Evolutionary conservation across 129 eudicot genomes (phyloP), one percentile per base, ranked within the genome.

Genomic region (Erigeron canadensis): DNA sequence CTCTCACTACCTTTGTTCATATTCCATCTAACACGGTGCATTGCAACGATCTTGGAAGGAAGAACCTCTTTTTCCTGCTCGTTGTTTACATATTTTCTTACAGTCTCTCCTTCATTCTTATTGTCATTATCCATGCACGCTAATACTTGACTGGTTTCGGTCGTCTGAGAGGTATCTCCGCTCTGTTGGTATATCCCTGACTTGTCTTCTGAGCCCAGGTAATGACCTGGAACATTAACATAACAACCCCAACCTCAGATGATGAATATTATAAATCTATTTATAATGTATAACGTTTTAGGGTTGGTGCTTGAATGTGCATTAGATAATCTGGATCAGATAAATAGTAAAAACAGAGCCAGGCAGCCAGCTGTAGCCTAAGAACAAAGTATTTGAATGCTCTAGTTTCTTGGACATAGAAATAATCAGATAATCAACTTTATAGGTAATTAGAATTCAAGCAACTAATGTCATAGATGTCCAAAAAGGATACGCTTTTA

Each of bases 11-110:
- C 99, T 79, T 81, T 84, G 72, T 95, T 95, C 77, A 84, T 78
- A 73, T 87, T 95, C 99, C 99, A 90, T 73, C 94, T 83, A 45
- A 87, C 96, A 18, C 81, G 84, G 47, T 95, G 89, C 87, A 95
- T 95, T n/a, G 96, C 92, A 21, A 90, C 83, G 1, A 41, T 75
- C 70, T 90, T 90, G 5, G 96, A 77, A 69, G 99, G 99, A n/a
- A 81, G 42, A 5, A 44, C 67, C 60, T 82, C 93, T 10, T 60
- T 16, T 37, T 65, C 42, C 8, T 55, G 81, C 18, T 54, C 23
- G 7, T 38, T 55, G 2, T 6, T 10, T 18, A 37, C 8, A 42
- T 77, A 46, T 40, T 42, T 69, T 72, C 74, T 71, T 13, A 53
- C 71, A 12, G 7, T 37, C 39, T 44, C 65, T 10, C 63, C 69